Evolutionary conservation across 2,329 filamentous ascomycete genomes (phyloP), one percentile per base, ranked within the genome.

Genomic region (Pleomassaria siparia): DNA sequence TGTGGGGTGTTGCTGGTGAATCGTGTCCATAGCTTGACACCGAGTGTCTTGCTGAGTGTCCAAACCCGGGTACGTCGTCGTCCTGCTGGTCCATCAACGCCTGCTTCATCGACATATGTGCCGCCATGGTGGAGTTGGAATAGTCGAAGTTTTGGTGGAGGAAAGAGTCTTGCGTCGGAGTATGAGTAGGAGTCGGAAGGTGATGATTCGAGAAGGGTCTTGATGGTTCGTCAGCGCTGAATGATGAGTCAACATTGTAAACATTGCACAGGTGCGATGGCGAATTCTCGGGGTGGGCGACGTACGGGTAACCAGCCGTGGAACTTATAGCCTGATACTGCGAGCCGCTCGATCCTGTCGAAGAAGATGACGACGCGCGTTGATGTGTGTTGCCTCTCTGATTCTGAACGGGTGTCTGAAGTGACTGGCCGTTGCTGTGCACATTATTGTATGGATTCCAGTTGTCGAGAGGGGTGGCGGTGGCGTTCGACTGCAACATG

Each of bases 1-100:
- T 80, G 56, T 80, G 79, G n/a, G 82, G 81, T 45, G 82, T 85
- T 35, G 80, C 78, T 9, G 81, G 82, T 25, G 81, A 84, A 58
- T 83, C 79, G 56, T 80, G 79, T 56, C 80, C 82, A 66, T 79
- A 74, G 47, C 78, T 84, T 2, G 82, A 84, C 49, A 83, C 81
- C 3, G 81, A 84, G 46, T 79, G 77, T 45, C 80, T 72, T 36
- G 78, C 77, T 26, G 81, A 75, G 35, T 79, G 77, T 44, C 76
- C 75, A 56, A 81, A 76, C 44, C 76, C 77, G 33, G 77, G 72
- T 26, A 74, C 60, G 41, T 78, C 75, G 25, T 80, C 79, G 45
- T 80, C 78, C 58, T 79, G 72, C 35, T 61, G 72, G 47, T 77
- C 80, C 72, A 84, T 75, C 49, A 80, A 72, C 48, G 78, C 79